Percentiles rank a stretch among this genome's conserved stretches.
Evolutionary conservation across 192 early-diverging fungal genomes (phyloP).

Genomic region (Backusella westeae): DNA sequence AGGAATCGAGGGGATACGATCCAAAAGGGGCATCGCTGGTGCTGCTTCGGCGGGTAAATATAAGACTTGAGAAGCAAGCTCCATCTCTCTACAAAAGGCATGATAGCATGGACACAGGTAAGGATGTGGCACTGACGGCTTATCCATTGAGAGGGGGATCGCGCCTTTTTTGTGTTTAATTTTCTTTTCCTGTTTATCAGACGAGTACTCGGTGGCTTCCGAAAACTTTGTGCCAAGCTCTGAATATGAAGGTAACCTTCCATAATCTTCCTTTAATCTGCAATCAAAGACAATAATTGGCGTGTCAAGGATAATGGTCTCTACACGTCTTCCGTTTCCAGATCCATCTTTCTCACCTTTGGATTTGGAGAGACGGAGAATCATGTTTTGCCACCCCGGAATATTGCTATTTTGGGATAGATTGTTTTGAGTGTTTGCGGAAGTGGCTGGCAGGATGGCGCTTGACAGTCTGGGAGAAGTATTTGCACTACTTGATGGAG

Average conservation of each 20-base stretch:
- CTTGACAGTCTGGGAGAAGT: background rate
- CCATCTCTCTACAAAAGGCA: constrained; percentile 9
- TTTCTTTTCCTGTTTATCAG: background rate
- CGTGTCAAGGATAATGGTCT: constrained; percentile 18
- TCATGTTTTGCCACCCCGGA: constrained; percentile 9
- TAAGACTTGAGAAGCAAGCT: constrained; percentile 7
- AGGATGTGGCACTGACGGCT: background rate
- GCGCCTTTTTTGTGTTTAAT: background rate
- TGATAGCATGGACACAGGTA: constrained; percentile 14
- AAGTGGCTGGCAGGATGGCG: background rate
- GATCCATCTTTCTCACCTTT: background rate
- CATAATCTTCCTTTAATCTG: constrained; percentile 35
- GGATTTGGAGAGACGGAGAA: constrained; percentile 14
- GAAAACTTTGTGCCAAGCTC: constrained; percentile 11
- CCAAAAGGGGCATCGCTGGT: constrained; percentile 1
- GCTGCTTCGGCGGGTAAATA: background rate
- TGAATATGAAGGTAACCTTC: constrained; percentile 26
- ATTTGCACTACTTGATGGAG: background rate
- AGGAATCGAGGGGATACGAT: constrained; percentile 21
- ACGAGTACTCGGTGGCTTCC: background rate
- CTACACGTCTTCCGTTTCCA: background rate
- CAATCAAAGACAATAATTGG: constrained; percentile 30
- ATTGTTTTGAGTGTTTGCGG: background rate
- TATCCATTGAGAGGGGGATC: background rate
- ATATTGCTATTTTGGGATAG: background rate